Percentiles rank a stretch among this genome's conserved stretches.
These are phyloP conservation scores for Conticribra guillardii DNA, from an alignment of 108 stramenopile species.

Conservation along the genomic window DNA sequence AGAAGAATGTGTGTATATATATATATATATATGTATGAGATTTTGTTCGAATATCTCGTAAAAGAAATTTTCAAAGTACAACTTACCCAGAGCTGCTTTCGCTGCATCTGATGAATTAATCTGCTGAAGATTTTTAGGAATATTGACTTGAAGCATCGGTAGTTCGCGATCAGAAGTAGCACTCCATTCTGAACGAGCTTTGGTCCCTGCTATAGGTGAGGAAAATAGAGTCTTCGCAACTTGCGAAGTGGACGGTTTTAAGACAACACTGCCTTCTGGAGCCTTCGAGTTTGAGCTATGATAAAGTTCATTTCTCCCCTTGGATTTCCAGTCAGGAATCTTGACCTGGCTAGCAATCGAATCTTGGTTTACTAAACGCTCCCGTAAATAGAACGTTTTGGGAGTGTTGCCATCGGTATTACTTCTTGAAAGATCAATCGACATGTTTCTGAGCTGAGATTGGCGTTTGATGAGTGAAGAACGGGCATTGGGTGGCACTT, in stretches of 20 bases:
- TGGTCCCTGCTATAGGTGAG: constrained; percentile 32
- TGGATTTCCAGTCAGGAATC: constrained; percentile 51
- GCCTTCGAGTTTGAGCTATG: constrained; percentile 16
- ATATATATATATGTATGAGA: too few relatives aligned
- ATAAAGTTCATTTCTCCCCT: constrained; percentile 42
- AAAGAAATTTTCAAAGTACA: background rate
- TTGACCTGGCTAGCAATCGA: background rate
- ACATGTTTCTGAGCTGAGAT: constrained; percentile 12
- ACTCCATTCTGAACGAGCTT: constrained; percentile 34
- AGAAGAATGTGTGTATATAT: too few relatives aligned
- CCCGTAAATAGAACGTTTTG: constrained; percentile 31
- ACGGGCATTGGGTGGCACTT: constrained; percentile 1
- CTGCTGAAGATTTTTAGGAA: constrained; percentile 57
- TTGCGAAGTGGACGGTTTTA: constrained; percentile 11
- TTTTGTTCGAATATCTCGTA: too few relatives aligned
- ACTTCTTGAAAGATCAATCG: constrained; percentile 11
- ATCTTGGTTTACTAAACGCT: constrained; percentile 4
- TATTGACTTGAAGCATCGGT: constrained; percentile 33
- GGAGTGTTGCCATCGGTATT: background rate
- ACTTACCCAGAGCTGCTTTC: constrained; percentile 58
- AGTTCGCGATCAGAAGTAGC: constrained; percentile 4
- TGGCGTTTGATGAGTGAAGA: constrained; percentile 32
- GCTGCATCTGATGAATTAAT: constrained; percentile 57
- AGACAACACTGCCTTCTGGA: background rate
- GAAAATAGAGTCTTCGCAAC: constrained; percentile 50